These are phyloP conservation scores for Skeletonema costatum DNA, from an alignment of 108 stramenopile genomes.

Conservation along the genomic window DNA sequence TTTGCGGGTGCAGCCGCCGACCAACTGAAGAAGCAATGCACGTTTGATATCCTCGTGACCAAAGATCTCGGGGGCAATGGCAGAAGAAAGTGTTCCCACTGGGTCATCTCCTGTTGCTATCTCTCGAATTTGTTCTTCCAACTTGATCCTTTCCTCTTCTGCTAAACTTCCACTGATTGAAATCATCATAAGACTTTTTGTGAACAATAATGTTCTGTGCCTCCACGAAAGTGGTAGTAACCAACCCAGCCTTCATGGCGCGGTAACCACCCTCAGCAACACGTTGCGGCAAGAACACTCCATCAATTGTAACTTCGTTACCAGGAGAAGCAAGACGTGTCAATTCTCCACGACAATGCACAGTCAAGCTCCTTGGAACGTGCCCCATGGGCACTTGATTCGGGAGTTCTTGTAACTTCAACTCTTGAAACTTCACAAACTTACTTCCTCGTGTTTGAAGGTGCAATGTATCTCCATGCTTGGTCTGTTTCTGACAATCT, in stretches of 20 bases:
- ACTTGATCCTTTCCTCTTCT: slow-evolving; percentile 57
- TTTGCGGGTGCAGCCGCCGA: slow-evolving; percentile 92
- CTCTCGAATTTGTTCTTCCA: slow-evolving; percentile 61
- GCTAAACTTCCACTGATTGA: slow-evolving; percentile 65
- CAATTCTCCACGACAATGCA: slow-evolving; percentile 91
- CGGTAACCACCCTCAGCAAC: slow-evolving; percentile 76
- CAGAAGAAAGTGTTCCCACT: slow-evolving; percentile 71
- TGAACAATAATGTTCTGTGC: slow-evolving; percentile 87
- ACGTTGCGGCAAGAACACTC: slow-evolving; percentile 91
- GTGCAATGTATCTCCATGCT: slow-evolving; percentile 63
- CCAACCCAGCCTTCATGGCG: slow-evolving; percentile 93
- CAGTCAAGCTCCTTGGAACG: slow-evolving; percentile 91
- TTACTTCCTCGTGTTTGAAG: slow-evolving; percentile 95
- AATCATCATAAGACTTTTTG: slow-evolving; percentile 92
- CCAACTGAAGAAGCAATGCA: slow-evolving; percentile 93
- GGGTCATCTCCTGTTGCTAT: slow-evolving; percentile 80
- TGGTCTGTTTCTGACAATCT: slow-evolving; percentile 48
- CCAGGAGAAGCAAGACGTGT: slow-evolving; percentile 92
- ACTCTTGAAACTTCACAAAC: slow-evolving; percentile 97
- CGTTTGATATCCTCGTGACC: slow-evolving; percentile 98
- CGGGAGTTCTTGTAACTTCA: slow-evolving; percentile 96
- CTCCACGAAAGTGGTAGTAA: slow-evolving; percentile 91
- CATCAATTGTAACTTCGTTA: slow-evolving; percentile 94
- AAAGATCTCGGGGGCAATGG: slow-evolving; percentile 98
- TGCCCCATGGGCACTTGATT: slow-evolving; percentile 98